Conservation (phyloP, 2,329 filamentous ascomycete genomes). For the Talaromyces albobiverticillius region DNA sequence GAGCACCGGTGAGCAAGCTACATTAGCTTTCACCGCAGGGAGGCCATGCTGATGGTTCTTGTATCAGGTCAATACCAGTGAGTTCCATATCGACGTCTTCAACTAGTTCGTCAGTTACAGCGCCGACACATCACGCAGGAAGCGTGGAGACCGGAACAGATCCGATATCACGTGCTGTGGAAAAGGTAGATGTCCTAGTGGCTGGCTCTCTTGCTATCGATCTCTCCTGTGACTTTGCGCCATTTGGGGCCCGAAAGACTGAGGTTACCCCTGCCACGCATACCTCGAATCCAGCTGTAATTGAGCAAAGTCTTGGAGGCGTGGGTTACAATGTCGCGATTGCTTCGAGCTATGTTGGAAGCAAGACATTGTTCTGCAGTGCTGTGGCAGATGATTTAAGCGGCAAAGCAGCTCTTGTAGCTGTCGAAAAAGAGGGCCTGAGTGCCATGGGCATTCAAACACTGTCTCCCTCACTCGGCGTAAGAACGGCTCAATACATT, state of each 20-base stretch:
- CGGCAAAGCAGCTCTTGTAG: conserved; percentile 68
- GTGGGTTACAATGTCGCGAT: conserved; percentile 90
- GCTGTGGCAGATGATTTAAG: conserved; percentile 76
- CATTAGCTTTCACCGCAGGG: conserved; percentile 20
- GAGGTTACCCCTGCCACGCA: conserved; percentile 50
- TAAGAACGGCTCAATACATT: conserved; percentile 84
- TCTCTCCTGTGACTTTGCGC: conserved; percentile 74
- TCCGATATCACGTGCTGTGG: conserved; percentile 12
- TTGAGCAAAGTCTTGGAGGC: conserved; percentile 80
- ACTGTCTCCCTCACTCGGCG: conserved; percentile 51
- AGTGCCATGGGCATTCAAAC: conserved; percentile 65
- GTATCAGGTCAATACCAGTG: conserved; percentile 38
- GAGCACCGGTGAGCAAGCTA: conserved; percentile 38
- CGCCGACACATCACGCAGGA: conserved; percentile 16
- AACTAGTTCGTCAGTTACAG: conserved; percentile 18
- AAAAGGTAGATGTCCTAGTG: conserved; percentile 68
- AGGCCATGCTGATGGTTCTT: conserved; percentile 32
- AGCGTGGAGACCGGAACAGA: not conserved
- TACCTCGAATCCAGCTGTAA: conserved; percentile 82
- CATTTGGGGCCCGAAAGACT: conserved; percentile 36
- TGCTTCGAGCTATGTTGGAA: conserved; percentile 70
- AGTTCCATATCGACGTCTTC: conserved; percentile 21
- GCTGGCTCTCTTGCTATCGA: conserved; percentile 90
- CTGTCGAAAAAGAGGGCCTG: conserved; percentile 57
- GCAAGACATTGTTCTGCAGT: conserved; percentile 70